phyloP scores from a whole-genome alignment of 2,329 filamentous ascomycete genomes.

The Akanthomyces uredinophilus region DNA sequence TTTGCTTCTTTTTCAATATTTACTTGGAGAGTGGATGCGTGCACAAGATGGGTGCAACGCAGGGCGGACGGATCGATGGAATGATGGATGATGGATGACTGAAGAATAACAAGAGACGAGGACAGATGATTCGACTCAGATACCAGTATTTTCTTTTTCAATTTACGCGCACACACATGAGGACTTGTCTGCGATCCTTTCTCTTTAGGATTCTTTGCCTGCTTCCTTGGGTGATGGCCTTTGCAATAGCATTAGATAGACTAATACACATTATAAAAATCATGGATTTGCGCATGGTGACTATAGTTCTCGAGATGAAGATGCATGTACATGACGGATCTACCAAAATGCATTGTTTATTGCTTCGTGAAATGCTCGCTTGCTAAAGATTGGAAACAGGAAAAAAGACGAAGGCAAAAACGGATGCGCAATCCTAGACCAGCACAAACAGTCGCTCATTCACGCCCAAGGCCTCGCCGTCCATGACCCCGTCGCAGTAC shows the following conservation, averaged over 20 bases:
- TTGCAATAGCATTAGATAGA: background rate
- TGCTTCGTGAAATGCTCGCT: background rate
- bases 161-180: background rate
- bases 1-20: background rate
- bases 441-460: conserved; percentile 4
- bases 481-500: conserved; percentile 32
- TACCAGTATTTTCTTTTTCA: conserved; percentile 12
- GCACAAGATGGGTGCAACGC: background rate
- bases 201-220: background rate
- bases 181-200: background rate
- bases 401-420: background rate
- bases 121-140: conserved; percentile 7
- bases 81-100: conserved; percentile 19
- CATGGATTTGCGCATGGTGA: too few relatives aligned
- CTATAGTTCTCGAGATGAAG: too few relatives aligned
- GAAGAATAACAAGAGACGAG: background rate
- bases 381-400: background rate
- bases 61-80: conserved; percentile 7
- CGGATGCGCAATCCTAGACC: background rate
- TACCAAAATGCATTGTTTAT: background rate
- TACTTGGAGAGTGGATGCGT: background rate
- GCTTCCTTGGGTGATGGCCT: background rate
- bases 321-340: background rate
- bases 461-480: conserved; percentile 24
- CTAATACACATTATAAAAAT: background rate